These are phyloP conservation scores for Pyrus bretschneideri DNA, from an alignment of 306 rosid genomes.

Conservation along the genomic window DNA sequence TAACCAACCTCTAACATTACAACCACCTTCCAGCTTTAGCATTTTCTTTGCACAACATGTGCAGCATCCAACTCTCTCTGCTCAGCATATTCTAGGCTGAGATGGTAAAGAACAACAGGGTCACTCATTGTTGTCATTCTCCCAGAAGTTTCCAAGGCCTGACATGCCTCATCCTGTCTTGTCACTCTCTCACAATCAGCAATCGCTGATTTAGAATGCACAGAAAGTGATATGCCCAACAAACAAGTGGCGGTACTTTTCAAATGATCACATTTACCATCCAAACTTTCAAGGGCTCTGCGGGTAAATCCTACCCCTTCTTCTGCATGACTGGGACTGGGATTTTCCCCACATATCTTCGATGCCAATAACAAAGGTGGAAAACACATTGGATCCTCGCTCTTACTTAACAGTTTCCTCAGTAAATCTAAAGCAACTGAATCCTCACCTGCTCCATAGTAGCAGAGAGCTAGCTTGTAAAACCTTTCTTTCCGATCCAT, in stretches of 20 bases:
- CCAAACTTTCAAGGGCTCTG: slow-evolving; percentile 49
- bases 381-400: slow-evolving; percentile 57
- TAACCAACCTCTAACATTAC: slow-evolving; percentile 65
- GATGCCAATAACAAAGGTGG: slow-evolving; percentile 75
- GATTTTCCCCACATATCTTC: slow-evolving; percentile 66
- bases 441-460: slow-evolving; percentile 67
- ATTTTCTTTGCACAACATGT: slow-evolving; percentile 47
- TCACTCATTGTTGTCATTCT: slow-evolving; percentile 50
- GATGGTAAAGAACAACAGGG: slow-evolving; percentile 50
- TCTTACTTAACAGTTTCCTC: slow-evolving; percentile 47
- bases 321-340: slow-evolving; percentile 41
- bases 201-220: slow-evolving; percentile 46
- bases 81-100: slow-evolving; percentile 67
- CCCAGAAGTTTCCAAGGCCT: slow-evolving; percentile 55
- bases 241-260: slow-evolving; percentile 56
- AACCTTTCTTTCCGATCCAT: slow-evolving; percentile 48
- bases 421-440: slow-evolving; percentile 65
- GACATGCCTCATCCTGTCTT: slow-evolving; percentile 62
- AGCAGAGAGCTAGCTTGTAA: slow-evolving; percentile 65
- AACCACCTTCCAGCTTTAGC: slow-evolving; percentile 62
- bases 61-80: slow-evolving; percentile 79
- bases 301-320: slow-evolving; percentile 54
- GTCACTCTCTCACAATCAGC: slow-evolving; percentile 56
- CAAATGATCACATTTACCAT: slow-evolving; percentile 51
- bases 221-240: slow-evolving; percentile 76